Evolutionary conservation across 345 rosid genomes (phyloP), one percentile per base, ranked within the genome.

Genomic region (Combretum micranthum): DNA sequence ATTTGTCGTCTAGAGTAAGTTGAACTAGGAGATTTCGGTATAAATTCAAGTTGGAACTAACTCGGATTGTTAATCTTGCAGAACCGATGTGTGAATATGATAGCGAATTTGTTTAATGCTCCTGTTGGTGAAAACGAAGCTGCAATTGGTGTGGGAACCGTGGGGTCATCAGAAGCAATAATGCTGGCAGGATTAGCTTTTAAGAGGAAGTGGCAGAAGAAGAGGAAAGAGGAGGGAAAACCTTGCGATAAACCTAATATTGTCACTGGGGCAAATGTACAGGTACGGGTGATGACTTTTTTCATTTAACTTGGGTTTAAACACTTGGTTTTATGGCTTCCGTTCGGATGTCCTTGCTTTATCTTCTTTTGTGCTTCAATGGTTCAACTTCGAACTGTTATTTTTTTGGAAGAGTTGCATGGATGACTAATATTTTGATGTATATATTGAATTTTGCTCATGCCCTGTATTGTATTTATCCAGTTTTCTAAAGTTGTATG

Each of bases 31-130:
- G 20, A 15, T 47, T 47, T 15, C 4, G 14, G 12, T 47, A 15
- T 15, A 12, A 47, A 47, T 17, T 25, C 11, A 57, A 44, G 20
- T 44, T 22, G 45, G 18, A 57, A 21, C 11, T 47, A 37, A 44
- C 20, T 22, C 2, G 8, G 1, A 21, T 26, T 46, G 32, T 25
- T 3, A 37, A 11, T n/a, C 13, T n/a, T 56, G 49, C 66, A 78
- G 83, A 78, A 78, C 44, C 80, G 83, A 15, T 78, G 83, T 14
- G 83, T 78, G 63, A 78, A 78, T 69, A 78, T 78, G 75, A 78
- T 78, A 50, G 80, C 83, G 1, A 80, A 69, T 66, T 65, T 78
- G 19, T 78, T 78, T 68, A 72, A 78, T 46, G 83, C 83, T 20
- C 83, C 80, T 0, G 22, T 72, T 15, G 80, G 83, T 14, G 80